Conservation (phyloP, 192 early-diverging fungal species). For the Irineochytrium annulatum region DNA sequence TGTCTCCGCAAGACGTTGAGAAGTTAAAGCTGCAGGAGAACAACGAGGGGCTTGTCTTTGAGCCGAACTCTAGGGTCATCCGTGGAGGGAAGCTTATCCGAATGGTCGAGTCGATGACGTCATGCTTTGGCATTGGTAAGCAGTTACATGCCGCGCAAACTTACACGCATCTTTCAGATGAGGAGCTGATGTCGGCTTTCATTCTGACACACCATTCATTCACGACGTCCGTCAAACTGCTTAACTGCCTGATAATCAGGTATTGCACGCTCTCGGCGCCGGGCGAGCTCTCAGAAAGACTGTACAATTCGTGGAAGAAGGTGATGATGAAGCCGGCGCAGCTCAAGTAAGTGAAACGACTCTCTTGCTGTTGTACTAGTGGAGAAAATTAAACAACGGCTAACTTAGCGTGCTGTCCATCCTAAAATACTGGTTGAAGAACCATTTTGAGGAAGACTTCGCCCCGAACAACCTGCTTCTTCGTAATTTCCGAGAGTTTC, state of each 20-base stretch:
- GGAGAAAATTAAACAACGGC: background rate
- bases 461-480: slow-evolving; percentile 32
- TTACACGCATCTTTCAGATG: slow-evolving; percentile 25
- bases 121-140: slow-evolving; percentile 30
- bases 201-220: slow-evolving; percentile 58
- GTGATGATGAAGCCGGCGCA: slow-evolving; percentile 43
- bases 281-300: slow-evolving; percentile 31
- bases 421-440: slow-evolving; percentile 39
- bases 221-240: slow-evolving; percentile 43
- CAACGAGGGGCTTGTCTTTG: slow-evolving; percentile 35
- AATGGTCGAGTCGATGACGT: slow-evolving; percentile 42
- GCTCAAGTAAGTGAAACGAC: slow-evolving; percentile 25
- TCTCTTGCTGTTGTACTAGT: too few relatives aligned
- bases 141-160: background rate
- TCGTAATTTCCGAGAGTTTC: slow-evolving; percentile 44
- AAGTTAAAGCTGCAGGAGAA: slow-evolving; percentile 28
- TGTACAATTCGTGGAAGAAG: slow-evolving; percentile 40
- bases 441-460: slow-evolving; percentile 54
- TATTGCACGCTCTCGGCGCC: slow-evolving; percentile 42
- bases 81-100: slow-evolving; percentile 42
- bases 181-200: slow-evolving; percentile 33
- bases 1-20: background rate
- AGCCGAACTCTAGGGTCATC: slow-evolving; percentile 14
- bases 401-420: slow-evolving; percentile 31
- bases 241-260: slow-evolving; percentile 37